Percentiles rank a stretch among this genome's conserved stretches.
These are phyloP conservation scores for Paecilomyces formosus DNA, from an alignment of 2,329 filamentous ascomycete genomes.

Conservation along the genomic window DNA sequence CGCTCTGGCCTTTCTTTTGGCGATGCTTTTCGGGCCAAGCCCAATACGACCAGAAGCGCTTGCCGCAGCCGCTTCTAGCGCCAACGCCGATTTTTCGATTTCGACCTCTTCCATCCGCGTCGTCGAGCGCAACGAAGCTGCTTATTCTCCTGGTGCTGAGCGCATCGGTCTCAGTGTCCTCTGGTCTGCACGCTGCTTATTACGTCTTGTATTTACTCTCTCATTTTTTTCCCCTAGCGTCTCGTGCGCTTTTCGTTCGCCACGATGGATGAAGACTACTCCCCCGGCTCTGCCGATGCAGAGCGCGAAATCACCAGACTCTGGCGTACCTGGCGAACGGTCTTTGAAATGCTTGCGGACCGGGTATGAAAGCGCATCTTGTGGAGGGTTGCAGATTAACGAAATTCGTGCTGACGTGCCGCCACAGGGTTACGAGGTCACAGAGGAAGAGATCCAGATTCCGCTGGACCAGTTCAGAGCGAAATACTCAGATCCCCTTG, in stretches of 20 bases:
- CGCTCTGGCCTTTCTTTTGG: conserved; percentile 16
- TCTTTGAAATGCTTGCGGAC: conserved; percentile 91
- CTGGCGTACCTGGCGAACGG: conserved; percentile 90
- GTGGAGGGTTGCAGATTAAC: background rate
- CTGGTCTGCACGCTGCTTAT: conserved; percentile 5
- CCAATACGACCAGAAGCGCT: conserved; percentile 10
- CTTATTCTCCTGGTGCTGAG: background rate
- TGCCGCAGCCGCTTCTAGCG: conserved; percentile 19
- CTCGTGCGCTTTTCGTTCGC: conserved; percentile 4
- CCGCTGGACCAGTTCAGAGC: conserved; percentile 71
- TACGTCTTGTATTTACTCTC: background rate
- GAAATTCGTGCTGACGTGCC: background rate
- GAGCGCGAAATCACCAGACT: conserved; percentile 53
- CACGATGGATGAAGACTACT: conserved; percentile 33
- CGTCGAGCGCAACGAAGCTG: background rate
- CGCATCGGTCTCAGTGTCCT: background rate
- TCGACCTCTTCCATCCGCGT: conserved; percentile 6
- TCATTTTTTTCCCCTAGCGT: conserved; percentile 2
- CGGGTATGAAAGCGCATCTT: conserved; percentile 55
- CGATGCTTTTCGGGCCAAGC: background rate
- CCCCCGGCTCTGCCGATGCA: conserved; percentile 27
- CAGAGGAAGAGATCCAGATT: conserved; percentile 82
- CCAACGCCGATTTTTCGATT: conserved; percentile 21
- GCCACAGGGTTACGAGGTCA: conserved; percentile 79
- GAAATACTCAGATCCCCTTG: conserved; percentile 65